Conservation (phyloP, 2,329 filamentous ascomycete genomes). For the Venturia aucupariae region DNA sequence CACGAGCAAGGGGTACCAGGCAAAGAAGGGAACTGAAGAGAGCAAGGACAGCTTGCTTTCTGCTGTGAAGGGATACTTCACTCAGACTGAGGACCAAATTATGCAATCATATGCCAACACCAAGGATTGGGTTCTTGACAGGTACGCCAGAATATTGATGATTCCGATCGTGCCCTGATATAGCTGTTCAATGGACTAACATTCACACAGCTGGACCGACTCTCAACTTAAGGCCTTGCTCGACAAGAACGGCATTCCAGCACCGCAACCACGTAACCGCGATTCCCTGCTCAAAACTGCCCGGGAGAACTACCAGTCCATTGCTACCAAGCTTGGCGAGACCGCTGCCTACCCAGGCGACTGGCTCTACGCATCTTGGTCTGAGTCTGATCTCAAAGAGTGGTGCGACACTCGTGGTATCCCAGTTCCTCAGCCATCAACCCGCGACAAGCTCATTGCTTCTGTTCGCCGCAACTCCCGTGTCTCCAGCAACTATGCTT, state of each 20-base stretch:
- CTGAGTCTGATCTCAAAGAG: conserved; percentile 84
- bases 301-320: conserved; percentile 70
- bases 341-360: conserved; percentile 81
- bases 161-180: not conserved
- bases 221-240: conserved; percentile 90
- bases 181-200: conserved; percentile 26
- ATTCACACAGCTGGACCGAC: conserved; percentile 64
- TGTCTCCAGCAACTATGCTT: conserved; percentile 57
- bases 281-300: conserved; percentile 71
- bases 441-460: conserved; percentile 80
- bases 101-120: conserved; percentile 62
- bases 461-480: conserved; percentile 85
- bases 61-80: conserved; percentile 66
- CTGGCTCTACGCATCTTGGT: conserved; percentile 89
- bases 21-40: conserved; percentile 55
- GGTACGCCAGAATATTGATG: conserved; percentile 36
- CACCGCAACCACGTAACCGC: conserved; percentile 77
- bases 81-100: conserved; percentile 68
- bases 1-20: conserved; percentile 59
- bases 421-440: conserved; percentile 73
- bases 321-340: conserved; percentile 68
- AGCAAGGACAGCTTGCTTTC: conserved; percentile 59
- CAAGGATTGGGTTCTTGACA: conserved; percentile 88
- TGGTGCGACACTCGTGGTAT: conserved; percentile 87
- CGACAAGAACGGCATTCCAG: conserved; percentile 78